Percentiles rank a stretch among this genome's conserved stretches.
phyloP scores from a whole-genome alignment of 371 early-diverging fungal genomes.

The Mucor indicus region DNA sequence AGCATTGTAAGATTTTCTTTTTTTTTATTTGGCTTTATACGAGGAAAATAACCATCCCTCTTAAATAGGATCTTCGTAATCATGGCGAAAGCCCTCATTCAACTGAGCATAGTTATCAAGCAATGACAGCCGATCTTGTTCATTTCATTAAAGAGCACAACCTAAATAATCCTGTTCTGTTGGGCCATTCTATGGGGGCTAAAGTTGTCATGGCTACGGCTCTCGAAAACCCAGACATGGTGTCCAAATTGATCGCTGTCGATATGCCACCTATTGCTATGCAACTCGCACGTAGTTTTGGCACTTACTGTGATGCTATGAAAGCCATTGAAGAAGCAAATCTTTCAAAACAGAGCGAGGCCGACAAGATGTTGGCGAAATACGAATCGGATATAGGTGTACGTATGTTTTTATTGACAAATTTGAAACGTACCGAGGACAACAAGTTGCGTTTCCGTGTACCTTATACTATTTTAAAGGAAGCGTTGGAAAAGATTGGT shows the following conservation, averaged over 20 bases:
- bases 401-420: conserved; percentile 89
- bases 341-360: conserved; percentile 62
- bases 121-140: conserved; percentile 79
- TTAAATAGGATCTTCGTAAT: conserved; percentile 79
- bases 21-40: too few relatives aligned
- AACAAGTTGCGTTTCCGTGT: conserved; percentile 64
- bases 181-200: conserved; percentile 97
- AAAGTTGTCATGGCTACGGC: conserved; percentile 87
- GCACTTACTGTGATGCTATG: conserved; percentile 64
- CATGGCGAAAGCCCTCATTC: conserved; percentile 90
- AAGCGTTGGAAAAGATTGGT: conserved; percentile 55
- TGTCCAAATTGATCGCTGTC: conserved; percentile 77
- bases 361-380: conserved; percentile 69
- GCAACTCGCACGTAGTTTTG: conserved; percentile 55
- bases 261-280: conserved; percentile 79
- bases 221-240: conserved; percentile 44
- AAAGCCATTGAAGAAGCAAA: conserved; percentile 57
- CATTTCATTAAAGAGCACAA: conserved; percentile 59
- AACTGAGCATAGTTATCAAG: conserved; percentile 62
- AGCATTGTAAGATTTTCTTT: conserved; percentile 45
- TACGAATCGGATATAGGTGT: conserved; percentile 56
- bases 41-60: too few relatives aligned
- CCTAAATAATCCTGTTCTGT: conserved; percentile 51
- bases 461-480: conserved; percentile 66
- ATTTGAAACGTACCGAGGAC: conserved; percentile 59